These are phyloP conservation scores for Albugo candida DNA, from an alignment of 352 stramenopile genomes.

Conservation along the genomic window DNA sequence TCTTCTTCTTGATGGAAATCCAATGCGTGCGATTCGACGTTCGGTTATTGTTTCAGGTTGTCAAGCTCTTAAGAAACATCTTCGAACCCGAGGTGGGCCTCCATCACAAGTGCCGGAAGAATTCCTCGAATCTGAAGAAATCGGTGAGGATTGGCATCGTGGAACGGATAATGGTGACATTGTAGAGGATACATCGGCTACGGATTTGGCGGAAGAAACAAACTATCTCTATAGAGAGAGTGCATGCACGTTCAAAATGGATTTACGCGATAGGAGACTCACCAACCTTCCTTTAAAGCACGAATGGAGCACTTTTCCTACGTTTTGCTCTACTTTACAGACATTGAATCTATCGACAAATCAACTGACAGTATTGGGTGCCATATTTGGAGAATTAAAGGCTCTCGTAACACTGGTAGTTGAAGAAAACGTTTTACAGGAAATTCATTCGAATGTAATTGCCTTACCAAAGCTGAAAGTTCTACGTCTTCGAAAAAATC, in stretches of 20 bases:
- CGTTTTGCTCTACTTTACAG: constrained; percentile 27
- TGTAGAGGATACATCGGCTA: too few relatives aligned
- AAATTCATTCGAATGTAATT: constrained; percentile 21
- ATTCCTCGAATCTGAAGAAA: constrained; percentile 41
- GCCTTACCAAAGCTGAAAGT: constrained; percentile 27
- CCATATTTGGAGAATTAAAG: constrained; percentile 20
- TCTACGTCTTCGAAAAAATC: constrained; percentile 55
- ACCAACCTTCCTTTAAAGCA: constrained; percentile 19
- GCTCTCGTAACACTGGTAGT: constrained; percentile 40
- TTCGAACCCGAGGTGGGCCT: constrained; percentile 42
- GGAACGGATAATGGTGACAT: constrained; percentile 7
- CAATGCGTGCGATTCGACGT: constrained; percentile 46
- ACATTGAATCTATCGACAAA: constrained; percentile 59
- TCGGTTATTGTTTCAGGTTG: constrained; percentile 40
- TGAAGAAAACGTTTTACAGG: constrained; percentile 42
- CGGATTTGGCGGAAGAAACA: too few relatives aligned
- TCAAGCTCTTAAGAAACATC: constrained; percentile 65
- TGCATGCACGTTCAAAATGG: constrained; percentile 18
- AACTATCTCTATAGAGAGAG: constrained; percentile 31
- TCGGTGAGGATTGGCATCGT: constrained; percentile 24
- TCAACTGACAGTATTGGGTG: constrained; percentile 20
- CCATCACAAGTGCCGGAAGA: constrained; percentile 41
- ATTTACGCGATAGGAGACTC: constrained; percentile 10
- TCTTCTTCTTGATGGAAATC: constrained; percentile 56
- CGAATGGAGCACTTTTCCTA: constrained; percentile 8